Percentiles rank a stretch among this genome's conserved stretches.
These are phyloP conservation scores for Acorus gramineus DNA, from an alignment of 106 monocot genomes.

Conservation along the genomic window DNA sequence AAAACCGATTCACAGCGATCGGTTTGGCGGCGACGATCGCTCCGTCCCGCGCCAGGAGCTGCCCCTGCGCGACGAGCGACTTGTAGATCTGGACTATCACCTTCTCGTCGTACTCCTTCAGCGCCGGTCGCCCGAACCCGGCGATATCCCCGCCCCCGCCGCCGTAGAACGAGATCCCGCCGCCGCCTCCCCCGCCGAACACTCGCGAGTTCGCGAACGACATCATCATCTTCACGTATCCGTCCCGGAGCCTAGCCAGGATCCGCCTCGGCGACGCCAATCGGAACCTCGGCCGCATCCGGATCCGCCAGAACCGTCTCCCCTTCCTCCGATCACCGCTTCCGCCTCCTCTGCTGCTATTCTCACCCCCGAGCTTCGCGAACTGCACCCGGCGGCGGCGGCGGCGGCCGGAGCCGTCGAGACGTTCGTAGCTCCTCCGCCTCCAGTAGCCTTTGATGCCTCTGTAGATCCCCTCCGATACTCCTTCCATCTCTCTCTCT, in stretches of 20 bases:
- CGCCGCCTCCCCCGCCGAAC: slow-evolving; percentile 1
- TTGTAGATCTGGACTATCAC: slow-evolving; percentile 47
- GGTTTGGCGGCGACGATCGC: no score
- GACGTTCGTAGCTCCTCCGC: background rate
- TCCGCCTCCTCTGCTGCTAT: background rate
- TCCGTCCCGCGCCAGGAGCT: background rate
- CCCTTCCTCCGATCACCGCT: background rate
- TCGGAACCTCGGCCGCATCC: slow-evolving; percentile 9
- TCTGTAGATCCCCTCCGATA: background rate
- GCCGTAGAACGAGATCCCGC: background rate
- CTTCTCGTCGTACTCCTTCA: slow-evolving; percentile 52
- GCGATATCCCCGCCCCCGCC: background rate
- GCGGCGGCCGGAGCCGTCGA: background rate
- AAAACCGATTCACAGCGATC: no score
- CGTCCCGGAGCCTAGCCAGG: slow-evolving; percentile 31
- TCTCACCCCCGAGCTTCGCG: background rate
- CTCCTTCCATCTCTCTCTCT: no score
- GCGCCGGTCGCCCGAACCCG: slow-evolving; percentile 4
- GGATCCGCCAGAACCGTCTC: slow-evolving; percentile 16
- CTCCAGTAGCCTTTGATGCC: slow-evolving; percentile 13
- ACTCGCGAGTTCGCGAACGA: slow-evolving; percentile 15
- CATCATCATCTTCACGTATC: slow-evolving; percentile 48
- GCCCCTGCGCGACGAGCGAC: slow-evolving; percentile 18
- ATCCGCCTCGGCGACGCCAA: slow-evolving; percentile 21
- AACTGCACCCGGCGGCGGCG: background rate